Conservation (phyloP, 2,329 filamentous ascomycete species). For the Venturia nashicola region DNA sequence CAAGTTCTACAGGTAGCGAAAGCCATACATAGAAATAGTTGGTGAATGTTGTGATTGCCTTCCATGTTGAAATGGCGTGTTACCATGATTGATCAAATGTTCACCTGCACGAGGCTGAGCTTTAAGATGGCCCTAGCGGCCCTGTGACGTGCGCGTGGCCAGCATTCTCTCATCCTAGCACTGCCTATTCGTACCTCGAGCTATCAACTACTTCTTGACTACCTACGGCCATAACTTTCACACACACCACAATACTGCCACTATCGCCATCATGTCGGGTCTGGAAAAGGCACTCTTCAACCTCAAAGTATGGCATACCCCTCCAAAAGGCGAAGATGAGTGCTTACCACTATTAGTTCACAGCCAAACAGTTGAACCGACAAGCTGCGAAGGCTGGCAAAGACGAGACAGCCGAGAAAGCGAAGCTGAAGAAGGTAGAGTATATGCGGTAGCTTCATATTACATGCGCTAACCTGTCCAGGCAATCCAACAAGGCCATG, state of each 20-base stretch:
- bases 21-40: too few species aligned
- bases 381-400: constrained; percentile 50
- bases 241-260: neutral
- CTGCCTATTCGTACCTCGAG: neutral
- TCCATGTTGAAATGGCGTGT: neutral
- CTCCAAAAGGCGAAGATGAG: neutral
- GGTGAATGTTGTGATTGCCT: too few species aligned
- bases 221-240: neutral
- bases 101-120: neutral
- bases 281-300: constrained; percentile 51
- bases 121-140: neutral
- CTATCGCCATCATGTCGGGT: constrained; percentile 37
- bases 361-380: constrained; percentile 49
- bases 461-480: constrained; percentile 15
- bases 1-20: too few species aligned
- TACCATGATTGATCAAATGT: neutral
- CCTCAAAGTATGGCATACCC: constrained; percentile 36
- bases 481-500: constrained; percentile 48
- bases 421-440: constrained; percentile 47
- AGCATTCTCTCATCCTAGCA: neutral
- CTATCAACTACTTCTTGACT: neutral
- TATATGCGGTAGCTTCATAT: neutral
- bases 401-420: constrained; percentile 48
- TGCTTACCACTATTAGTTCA: constrained; percentile 36
- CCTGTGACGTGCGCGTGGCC: neutral